A percentile compares a stretch with the other conserved stretches of the same genome.
Conservation (phyloP, 176 grass and related monocot genomes). For the Oryza australiensis region DNA sequence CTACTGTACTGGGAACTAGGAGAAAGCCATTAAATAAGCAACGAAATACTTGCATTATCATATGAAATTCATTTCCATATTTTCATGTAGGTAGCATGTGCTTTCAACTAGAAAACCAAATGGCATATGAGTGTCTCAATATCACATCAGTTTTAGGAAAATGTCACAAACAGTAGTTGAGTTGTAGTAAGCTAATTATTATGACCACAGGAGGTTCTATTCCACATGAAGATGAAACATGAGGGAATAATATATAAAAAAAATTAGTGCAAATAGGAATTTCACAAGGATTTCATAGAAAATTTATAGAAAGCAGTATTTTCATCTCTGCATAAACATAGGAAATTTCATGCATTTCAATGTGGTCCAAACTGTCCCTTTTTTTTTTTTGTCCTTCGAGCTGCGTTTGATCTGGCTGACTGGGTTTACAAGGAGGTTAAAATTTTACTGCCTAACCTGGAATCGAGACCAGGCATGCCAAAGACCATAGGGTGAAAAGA, state of each 20-base stretch:
- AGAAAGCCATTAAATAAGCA: background rate
- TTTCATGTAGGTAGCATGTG: background rate
- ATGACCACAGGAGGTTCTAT: background rate
- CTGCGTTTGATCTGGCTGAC: background rate
- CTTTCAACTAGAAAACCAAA: background rate
- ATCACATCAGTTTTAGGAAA: slow-evolving; percentile 8
- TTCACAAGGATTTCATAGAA: background rate
- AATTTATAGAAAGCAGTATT: background rate
- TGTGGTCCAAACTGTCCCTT: background rate
- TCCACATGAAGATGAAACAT: background rate
- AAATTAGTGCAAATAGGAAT: background rate
- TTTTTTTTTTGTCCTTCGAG: background rate
- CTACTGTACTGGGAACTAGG: background rate
- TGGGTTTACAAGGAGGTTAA: background rate
- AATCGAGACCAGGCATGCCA: background rate
- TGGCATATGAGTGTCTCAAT: background rate
- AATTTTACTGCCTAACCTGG: background rate
- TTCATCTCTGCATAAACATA: background rate
- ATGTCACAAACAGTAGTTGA: background rate
- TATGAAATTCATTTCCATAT: background rate
- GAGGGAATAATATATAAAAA: background rate
- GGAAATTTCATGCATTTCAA: background rate
- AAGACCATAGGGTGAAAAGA: background rate
- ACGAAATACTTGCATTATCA: background rate
- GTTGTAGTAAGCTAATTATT: background rate